These are phyloP conservation scores for Xylaria hypoxylon DNA, from an alignment of 2,329 filamentous ascomycete genomes.

Conservation along the genomic window DNA sequence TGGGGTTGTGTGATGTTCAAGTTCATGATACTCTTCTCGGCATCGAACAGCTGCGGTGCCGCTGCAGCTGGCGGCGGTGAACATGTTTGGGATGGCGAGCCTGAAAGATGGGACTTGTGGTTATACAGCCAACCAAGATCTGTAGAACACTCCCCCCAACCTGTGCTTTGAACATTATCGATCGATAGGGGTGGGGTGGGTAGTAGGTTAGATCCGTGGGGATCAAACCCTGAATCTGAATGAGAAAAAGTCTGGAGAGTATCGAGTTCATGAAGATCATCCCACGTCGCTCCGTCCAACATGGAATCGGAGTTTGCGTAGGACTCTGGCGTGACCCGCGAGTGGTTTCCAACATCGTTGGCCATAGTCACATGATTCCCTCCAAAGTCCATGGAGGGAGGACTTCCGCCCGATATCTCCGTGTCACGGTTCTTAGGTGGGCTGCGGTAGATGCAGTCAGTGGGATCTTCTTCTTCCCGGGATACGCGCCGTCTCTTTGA, in stretches of 20 bases:
- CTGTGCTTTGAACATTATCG: constrained; percentile 17
- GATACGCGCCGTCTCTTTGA: constrained; percentile 24
- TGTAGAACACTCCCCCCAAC: constrained; percentile 17
- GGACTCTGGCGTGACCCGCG: constrained; percentile 15
- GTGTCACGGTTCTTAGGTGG: constrained; percentile 13
- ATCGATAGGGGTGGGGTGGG: constrained; percentile 6
- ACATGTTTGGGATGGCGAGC: constrained; percentile 12
- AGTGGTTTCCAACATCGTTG: constrained; percentile 15
- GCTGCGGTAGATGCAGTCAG: constrained; percentile 6
- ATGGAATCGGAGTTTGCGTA: constrained; percentile 17
- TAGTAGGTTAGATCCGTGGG: constrained; percentile 14
- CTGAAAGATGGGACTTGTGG: constrained; percentile 11
- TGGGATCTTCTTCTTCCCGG: constrained; percentile 24
- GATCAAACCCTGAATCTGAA: constrained; percentile 7
- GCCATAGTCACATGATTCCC: constrained; percentile 17
- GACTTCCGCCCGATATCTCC: constrained; percentile 12
- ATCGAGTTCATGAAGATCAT: constrained; percentile 16
- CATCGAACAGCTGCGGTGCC: constrained; percentile 7
- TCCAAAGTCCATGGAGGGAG: constrained; percentile 14
- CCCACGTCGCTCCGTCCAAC: constrained; percentile 17
- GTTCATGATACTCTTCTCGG: constrained; percentile 12
- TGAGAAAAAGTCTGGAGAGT: constrained; percentile 8
- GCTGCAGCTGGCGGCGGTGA: constrained; percentile 5
- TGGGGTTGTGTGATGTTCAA: constrained; percentile 11
- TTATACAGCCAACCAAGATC: constrained; percentile 10